A percentile compares a stretch with the other conserved stretches of the same genome.
phyloP scores from a whole-genome alignment of 2,329 filamentous ascomycete genomes.

The Microthyrium microscopicum region DNA sequence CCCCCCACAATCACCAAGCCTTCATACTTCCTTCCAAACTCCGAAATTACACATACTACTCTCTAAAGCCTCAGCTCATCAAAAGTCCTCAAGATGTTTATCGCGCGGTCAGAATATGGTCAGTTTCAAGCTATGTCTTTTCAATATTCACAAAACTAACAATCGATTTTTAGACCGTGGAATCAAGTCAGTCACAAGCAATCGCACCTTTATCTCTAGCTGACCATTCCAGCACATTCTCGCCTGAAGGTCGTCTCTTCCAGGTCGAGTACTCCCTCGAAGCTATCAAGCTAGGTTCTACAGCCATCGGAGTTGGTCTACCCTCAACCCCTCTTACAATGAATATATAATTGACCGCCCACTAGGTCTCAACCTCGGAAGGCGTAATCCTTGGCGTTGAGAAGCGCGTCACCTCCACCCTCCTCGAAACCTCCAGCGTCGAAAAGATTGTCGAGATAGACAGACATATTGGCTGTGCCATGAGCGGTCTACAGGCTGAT shows the following conservation, averaged over 20 bases:
- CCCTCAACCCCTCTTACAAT: conserved; percentile 3
- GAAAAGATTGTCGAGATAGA: conserved; percentile 99
- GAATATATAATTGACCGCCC: conserved; percentile 11
- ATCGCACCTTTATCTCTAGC: conserved; percentile 13
- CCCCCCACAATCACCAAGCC: too few relatives aligned
- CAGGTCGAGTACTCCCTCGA: conserved; percentile 99
- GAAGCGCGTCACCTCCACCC: conserved; percentile 94
- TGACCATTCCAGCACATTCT: conserved; percentile 64
- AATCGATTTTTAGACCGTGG: conserved; percentile 69
- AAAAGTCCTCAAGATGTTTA: conserved; percentile 67
- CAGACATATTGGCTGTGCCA: conserved; percentile 95
- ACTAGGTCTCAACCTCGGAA: conserved; percentile 72
- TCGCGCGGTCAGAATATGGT: conserved; percentile 99
- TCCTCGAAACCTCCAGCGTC: conserved; percentile 93
- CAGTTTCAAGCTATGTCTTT: conserved; percentile 26
- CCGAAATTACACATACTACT: too few relatives aligned
- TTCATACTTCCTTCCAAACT: too few relatives aligned
- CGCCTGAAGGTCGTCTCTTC: conserved; percentile 96
- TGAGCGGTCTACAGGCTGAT: conserved; percentile 95
- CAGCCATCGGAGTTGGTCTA: conserved; percentile 68
- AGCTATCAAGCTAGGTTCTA: conserved; percentile 98
- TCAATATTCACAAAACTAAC: conserved; percentile 11
- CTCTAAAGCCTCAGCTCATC: too few relatives aligned
- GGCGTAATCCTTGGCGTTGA: conserved; percentile 95
- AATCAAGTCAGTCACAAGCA: conserved; percentile 58